Percentiles rank a stretch among this genome's conserved stretches.
These are phyloP conservation scores for Citrus reticulata DNA, from an alignment of 345 rosid species.

Conservation along the genomic window DNA sequence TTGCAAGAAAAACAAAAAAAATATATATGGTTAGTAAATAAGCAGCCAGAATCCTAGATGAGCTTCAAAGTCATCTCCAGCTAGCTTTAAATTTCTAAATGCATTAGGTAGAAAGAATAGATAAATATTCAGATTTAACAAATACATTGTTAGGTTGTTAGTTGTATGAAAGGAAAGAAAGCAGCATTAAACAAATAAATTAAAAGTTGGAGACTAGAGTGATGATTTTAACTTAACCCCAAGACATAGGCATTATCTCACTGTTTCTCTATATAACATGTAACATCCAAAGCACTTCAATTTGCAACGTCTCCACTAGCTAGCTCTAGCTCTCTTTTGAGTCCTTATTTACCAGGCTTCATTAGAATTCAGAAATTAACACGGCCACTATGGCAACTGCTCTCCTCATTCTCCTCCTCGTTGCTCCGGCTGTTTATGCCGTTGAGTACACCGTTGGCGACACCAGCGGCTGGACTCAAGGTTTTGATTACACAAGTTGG, in stretches of 20 bases:
- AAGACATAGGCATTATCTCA: background rate
- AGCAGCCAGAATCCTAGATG: background rate
- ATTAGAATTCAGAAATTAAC: background rate
- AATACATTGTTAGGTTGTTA: background rate
- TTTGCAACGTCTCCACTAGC: background rate
- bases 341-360: background rate
- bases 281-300: background rate
- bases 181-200: background rate
- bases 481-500: conserved; percentile 29
- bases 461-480: conserved; percentile 32
- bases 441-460: conserved; percentile 37
- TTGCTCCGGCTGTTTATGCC: conserved; percentile 33
- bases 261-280: conserved; percentile 16
- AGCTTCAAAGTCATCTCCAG: background rate
- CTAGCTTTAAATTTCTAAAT: background rate
- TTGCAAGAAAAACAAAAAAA: background rate
- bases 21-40: background rate
- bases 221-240: background rate
- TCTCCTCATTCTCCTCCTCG: conserved; percentile 26
- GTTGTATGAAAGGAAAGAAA: conserved; percentile 1
- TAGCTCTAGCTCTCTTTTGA: conserved; percentile 1
- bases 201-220: background rate
- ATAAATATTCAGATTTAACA: background rate
- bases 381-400: conserved; percentile 25
- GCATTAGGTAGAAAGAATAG: conserved; percentile 12